Base-by-base conservation (phyloP, 768 basidiomycete species). In the Cyathus striatus region DNA sequence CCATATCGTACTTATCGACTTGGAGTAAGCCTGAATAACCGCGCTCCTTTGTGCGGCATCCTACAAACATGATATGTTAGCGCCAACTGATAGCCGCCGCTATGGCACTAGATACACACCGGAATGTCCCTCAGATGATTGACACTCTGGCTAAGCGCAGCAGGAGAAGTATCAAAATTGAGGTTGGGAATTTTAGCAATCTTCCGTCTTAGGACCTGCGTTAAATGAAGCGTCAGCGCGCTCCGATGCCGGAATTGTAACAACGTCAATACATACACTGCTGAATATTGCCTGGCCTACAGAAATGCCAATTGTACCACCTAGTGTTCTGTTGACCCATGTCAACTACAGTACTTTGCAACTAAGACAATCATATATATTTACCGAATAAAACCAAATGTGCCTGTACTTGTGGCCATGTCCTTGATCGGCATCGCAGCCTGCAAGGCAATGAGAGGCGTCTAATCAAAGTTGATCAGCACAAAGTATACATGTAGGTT, bases 361-460 rank as follows among this genome's bases (percentile, higher is more conserved):
- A 34, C 36, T 43, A 14, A 47, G 35, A 3, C 23, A 38, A 35
- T 25, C 21, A 41, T 21, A 22, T 4, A 16, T 14, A 44, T 62
- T 23, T 56, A 81, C 78, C 84, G 73, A 49, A 91, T 64, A 54
- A 92, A 83, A 17, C 76, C 75, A 53, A 83, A 85, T 0, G 80
- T 79, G 1, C 75, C 67, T 0, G 89, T 89, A 41, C 79, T 80
- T 2, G 89, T 89, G 2, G 89, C 87, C 87, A 91, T 89, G 49
- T 91, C 87, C 51, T 80, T 82, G 13, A 88, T 53, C 0, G 90
- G 90, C 89, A 93, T 93, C 1, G 89, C 83, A 1, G 88, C 86
- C 62, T 92, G 90, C 12, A 92, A 62, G 12, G 72, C 85, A 40
- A 90, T 79, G 5, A 89, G 61, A 0, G 86, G 87, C 4, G 70